Evolutionary conservation across 1,284 basidiomycete species (phyloP).

Genomic region (Microbotryum saponariae): DNA sequence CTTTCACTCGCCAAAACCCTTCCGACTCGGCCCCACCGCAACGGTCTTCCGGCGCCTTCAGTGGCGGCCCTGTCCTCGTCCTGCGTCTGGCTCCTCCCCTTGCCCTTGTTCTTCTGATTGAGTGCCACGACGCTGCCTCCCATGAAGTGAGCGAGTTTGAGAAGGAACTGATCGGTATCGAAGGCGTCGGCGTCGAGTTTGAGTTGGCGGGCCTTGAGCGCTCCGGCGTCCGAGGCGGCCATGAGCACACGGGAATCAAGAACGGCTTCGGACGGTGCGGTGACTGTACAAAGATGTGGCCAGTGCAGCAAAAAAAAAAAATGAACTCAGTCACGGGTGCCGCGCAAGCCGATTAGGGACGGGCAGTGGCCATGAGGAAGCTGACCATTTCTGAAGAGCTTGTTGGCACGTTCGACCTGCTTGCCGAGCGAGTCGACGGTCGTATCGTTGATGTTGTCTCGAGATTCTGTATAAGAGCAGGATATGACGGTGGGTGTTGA

Average conservation of each 20-base stretch:
- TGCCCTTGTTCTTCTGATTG: not conserved
- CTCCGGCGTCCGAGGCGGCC: conserved; percentile 32
- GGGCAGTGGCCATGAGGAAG: not conserved
- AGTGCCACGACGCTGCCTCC: conserved; percentile 50
- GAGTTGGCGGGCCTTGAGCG: conserved; percentile 74
- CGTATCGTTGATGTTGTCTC: conserved; percentile 27
- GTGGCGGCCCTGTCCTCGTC: conserved; percentile 48
- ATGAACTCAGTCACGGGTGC: not conserved
- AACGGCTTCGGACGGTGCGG: conserved; percentile 35
- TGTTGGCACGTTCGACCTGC: conserved; percentile 19
- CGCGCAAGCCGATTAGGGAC: not conserved
- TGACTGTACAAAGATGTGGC: conserved; percentile 14
- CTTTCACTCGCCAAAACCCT: conserved; percentile 65
- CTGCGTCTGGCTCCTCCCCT: conserved; percentile 19
- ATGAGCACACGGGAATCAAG: conserved; percentile 37
- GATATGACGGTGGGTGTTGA: too few species aligned
- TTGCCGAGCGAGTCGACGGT: conserved; percentile 17
- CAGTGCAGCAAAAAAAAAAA: not conserved
- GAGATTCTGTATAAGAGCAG: conserved; percentile 8
- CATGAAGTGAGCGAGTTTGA: conserved; percentile 62
- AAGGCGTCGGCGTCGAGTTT: conserved; percentile 72
- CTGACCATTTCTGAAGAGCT: conserved; percentile 21
- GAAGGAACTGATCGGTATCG: conserved; percentile 72
- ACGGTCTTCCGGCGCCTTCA: conserved; percentile 39
- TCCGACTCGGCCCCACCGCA: conserved; percentile 48